Evolutionary conservation across 352 stramenopile genomes (phyloP), one percentile per base, ranked within the genome.

Genomic region (Pythium volutum): DNA sequence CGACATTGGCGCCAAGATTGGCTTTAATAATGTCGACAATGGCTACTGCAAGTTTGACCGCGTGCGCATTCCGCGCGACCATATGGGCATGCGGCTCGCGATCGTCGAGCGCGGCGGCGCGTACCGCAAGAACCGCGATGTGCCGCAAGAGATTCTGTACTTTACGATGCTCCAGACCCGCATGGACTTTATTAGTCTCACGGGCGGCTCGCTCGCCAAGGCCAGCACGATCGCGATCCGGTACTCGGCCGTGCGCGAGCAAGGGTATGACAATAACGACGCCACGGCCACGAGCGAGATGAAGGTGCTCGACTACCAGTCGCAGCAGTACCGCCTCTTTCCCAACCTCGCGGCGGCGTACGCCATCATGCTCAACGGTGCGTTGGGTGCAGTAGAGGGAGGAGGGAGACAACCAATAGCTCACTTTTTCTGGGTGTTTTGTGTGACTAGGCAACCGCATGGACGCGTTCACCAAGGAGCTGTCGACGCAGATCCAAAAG

Each of bases 271-370:
- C 48, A 76, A 70, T 14, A 87, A 77, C 42, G 65, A 74, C 1
- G 88, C 79, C 45, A 67, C 76, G 2, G 58, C 71, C 0, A 81
- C 71, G 27, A 65, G 72, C 4, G 93, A 98, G 71, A 52, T 89
- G n/a, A 93, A 96, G 66, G 87, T 99, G 60, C 71, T 99, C 38
- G 93, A 98, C 63, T 98, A 98, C 70, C 91, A 94, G 52, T 92
- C 93, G 69, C 95, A 99, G 71, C 94, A 98, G 70, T 95, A 98
- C 73, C 89, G 95, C 20, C 77, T 99, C 18, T 80, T 98, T 27
- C 93, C 95, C 25, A 70, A 97, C 36, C 66, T 99, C 33, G 95
- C 95, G 14, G 76, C 80, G 8, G 88, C 91, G 11, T 98, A 98
- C 67, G 93, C 89, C 77, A 97, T 79, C 82, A 96, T 74, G 80